A percentile compares a stretch with the other conserved stretches of the same genome.
phyloP scores from a whole-genome alignment of 768 basidiomycete species.

The Mycena floridula region DNA sequence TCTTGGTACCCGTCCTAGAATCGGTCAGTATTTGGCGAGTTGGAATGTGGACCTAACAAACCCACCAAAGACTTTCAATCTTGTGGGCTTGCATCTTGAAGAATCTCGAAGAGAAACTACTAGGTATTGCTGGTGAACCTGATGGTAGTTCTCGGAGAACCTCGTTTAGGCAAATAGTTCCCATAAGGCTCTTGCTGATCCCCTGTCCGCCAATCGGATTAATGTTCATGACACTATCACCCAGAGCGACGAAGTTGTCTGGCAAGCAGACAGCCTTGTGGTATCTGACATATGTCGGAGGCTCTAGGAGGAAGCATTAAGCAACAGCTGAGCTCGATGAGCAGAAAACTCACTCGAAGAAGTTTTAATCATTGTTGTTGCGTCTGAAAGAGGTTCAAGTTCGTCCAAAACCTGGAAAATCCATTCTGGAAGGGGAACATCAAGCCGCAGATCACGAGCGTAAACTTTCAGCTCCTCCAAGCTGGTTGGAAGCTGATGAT shows the following conservation, averaged over 20 bases:
- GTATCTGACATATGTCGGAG: constrained; percentile 20
- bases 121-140: too few species aligned
- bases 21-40: neutral
- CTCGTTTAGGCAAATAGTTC: constrained; percentile 10
- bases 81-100: constrained; percentile 6
- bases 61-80: constrained; percentile 6
- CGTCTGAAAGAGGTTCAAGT: constrained; percentile 22
- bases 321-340: constrained; percentile 2
- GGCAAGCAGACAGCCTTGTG: constrained; percentile 20
- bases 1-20: neutral
- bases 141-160: constrained; percentile 1
- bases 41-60: neutral
- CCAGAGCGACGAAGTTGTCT: constrained; percentile 25
- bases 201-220: constrained; percentile 6
- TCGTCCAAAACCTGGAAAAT: constrained; percentile 18
- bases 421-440: constrained; percentile 20
- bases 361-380: constrained; percentile 4
- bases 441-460: constrained; percentile 4
- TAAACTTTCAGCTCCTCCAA: constrained; percentile 11
- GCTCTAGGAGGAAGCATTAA: constrained; percentile 10
- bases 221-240: constrained; percentile 25
- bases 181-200: constrained; percentile 11
- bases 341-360: constrained; percentile 12
- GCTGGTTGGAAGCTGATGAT: neutral
- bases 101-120: constrained; percentile 7